These are phyloP conservation scores for Agrocybe praecox DNA, from an alignment of 768 basidiomycete genomes.

Conservation along the genomic window DNA sequence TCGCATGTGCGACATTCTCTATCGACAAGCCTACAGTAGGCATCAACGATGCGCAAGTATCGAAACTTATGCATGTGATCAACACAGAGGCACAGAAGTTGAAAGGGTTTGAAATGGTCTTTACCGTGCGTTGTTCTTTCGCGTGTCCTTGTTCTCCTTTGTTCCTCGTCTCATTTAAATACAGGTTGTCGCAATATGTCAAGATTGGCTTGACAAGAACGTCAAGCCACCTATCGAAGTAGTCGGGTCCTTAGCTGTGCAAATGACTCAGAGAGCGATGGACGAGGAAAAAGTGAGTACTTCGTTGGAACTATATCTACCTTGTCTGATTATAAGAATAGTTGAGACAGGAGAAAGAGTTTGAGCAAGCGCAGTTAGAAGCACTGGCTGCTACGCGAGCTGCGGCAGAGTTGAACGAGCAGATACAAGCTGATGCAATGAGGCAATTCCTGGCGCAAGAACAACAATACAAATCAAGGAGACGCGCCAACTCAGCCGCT, in stretches of 20 bases:
- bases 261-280: conserved; percentile 76
- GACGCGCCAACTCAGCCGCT: conserved; percentile 70
- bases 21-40: conserved; percentile 69
- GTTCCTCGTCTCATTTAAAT: not conserved
- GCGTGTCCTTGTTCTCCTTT: not conserved
- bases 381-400: conserved; percentile 51
- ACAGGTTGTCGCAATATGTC: conserved; percentile 66
- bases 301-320: not conserved
- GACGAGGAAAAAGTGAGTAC: conserved; percentile 67
- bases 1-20: conserved; percentile 68
- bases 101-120: conserved; percentile 77
- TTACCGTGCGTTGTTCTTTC: conserved; percentile 51
- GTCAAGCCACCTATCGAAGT: conserved; percentile 60
- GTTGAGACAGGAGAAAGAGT: conserved; percentile 56
- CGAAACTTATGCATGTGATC: conserved; percentile 58
- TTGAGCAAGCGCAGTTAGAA: conserved; percentile 55
- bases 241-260: conserved; percentile 70
- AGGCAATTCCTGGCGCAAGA: conserved; percentile 58
- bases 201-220: conserved; percentile 70
- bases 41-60: conserved; percentile 56
- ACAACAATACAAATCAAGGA: conserved; percentile 54
- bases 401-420: conserved; percentile 63
- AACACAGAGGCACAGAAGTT: conserved; percentile 66
- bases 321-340: conserved; percentile 22
- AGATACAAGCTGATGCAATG: conserved; percentile 68